Conservation (phyloP, 1,139 yeast species). For the Hemisphaericaspora xylanilytica region DNA sequence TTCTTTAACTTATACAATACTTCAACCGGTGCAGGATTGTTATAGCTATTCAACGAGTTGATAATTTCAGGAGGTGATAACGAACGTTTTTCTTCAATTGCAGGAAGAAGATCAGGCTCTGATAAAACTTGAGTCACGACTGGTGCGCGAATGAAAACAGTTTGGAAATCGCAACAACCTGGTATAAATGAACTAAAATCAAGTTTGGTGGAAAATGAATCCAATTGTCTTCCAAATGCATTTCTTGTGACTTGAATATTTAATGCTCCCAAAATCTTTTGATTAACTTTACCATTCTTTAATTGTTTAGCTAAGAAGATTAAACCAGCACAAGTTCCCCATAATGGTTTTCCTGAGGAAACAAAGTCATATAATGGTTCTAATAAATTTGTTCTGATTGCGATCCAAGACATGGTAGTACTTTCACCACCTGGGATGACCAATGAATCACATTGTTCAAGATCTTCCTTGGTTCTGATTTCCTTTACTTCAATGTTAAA, state of each 20-base stretch:
- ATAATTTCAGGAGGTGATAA: slow-evolving; percentile 20
- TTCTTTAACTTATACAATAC: slow-evolving; percentile 36
- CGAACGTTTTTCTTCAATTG: slow-evolving; percentile 12
- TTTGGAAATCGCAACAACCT: slow-evolving; percentile 44
- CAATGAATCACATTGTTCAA: slow-evolving; percentile 54
- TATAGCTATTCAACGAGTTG: slow-evolving; percentile 25
- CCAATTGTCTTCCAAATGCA: slow-evolving; percentile 78
- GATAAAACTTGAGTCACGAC: slow-evolving; percentile 48
- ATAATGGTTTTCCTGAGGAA: slow-evolving; percentile 51
- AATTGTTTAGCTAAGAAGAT: slow-evolving; percentile 63
- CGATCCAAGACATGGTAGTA: slow-evolving; percentile 70
- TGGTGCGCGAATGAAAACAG: slow-evolving; percentile 79
- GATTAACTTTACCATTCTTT: slow-evolving; percentile 55
- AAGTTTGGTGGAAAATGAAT: slow-evolving; percentile 55
- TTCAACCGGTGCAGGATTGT: slow-evolving; percentile 35
- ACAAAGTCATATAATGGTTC: slow-evolving; percentile 55
- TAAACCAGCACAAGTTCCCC: slow-evolving; percentile 91
- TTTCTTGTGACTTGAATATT: slow-evolving; percentile 66
- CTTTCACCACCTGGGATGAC: slow-evolving; percentile 85
- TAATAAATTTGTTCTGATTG: slow-evolving; percentile 61
- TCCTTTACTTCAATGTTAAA: slow-evolving; percentile 36
- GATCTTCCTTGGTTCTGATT: slow-evolving; percentile 53
- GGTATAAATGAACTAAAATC: slow-evolving; percentile 50
- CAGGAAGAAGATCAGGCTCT: slow-evolving; percentile 5
- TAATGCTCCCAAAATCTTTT: slow-evolving; percentile 62